Base-by-base conservation (phyloP, 345 rosid genomes). In the Lepidium aucheri region DNA sequence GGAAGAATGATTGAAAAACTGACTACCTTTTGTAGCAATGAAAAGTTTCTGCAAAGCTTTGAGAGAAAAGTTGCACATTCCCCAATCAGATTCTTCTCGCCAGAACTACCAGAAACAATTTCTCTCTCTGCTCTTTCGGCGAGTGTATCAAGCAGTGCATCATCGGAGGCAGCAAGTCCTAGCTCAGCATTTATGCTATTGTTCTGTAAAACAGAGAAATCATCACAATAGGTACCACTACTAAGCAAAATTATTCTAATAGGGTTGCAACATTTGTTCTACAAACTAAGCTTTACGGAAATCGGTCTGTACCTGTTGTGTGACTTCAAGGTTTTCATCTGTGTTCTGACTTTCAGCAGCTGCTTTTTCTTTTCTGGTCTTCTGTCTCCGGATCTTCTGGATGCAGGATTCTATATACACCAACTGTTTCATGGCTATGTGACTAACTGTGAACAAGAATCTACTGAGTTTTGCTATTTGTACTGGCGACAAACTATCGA, bases 141-240 rank as follows among this genome's bases (percentile, higher is more conserved):
- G 8, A 90, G 87, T 17, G 85, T 65, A 80, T 94, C 99, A 65
- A 94, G 85, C 46, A 79, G 50, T 41, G 91, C 95, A 74, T 90
- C 99, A 76, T 88, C 92, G 12, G 99, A 90, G 75, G 96, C 97
- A 67, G 93, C 87, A 61, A 93, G 83, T 56, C 99, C 99, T 34
- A 94, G 79, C 77, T 94, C 97, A 63, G 92, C 92, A 83, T 83
- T 94, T 52, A 94, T 94, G 74, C 81, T 73, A 76, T 71, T 74
- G 39, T 81, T 92, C 99, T 94, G 81, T 55, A 65, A 65, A 53
- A 45, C 73, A 66, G 64, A 54, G 53, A 71, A 35, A 57, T 44
- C n/a, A 18, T 45, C 5, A 39, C 36, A 60, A 18, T 58, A 67
- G 63, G 52, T 44, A 16, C 4, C 28, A 51, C 14, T 43, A 26